A percentile compares a stretch with the other conserved stretches of the same genome.
These are phyloP conservation scores for Cladosporium sp. DNA, from an alignment of 2,329 filamentous ascomycete genomes.

Conservation along the genomic window DNA sequence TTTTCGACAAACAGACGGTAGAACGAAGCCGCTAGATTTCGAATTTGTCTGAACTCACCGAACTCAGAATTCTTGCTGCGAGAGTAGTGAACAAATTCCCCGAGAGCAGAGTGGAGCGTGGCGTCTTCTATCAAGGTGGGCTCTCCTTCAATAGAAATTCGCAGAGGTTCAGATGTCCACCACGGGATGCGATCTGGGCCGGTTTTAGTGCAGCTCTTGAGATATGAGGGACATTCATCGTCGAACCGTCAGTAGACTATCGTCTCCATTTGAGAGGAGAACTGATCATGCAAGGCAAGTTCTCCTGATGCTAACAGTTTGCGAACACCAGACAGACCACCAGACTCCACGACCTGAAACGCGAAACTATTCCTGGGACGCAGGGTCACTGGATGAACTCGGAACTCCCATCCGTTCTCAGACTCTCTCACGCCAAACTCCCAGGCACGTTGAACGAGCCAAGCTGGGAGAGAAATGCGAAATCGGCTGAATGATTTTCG, in stretches of 20 bases:
- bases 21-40: no score
- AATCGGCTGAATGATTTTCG: background rate
- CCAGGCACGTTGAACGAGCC: background rate
- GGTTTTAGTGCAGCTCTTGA: background rate
- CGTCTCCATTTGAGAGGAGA: background rate
- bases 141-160: background rate
- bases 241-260: background rate
- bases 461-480: background rate
- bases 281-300: background rate
- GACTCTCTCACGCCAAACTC: background rate
- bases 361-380: background rate
- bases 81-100: background rate
- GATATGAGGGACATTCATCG: background rate
- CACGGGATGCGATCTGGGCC: background rate
- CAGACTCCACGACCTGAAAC: background rate
- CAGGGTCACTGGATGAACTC: background rate
- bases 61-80: background rate
- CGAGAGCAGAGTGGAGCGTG: background rate
- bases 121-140: background rate
- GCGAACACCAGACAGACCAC: background rate
- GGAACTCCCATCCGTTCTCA: background rate
- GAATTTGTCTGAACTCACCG: no score
- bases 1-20: background rate
- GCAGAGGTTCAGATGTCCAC: background rate
- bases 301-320: background rate